Evolutionary conservation across 306 rosid species (phyloP).

Genomic region (Cyamopsis tetragonoloba): DNA sequence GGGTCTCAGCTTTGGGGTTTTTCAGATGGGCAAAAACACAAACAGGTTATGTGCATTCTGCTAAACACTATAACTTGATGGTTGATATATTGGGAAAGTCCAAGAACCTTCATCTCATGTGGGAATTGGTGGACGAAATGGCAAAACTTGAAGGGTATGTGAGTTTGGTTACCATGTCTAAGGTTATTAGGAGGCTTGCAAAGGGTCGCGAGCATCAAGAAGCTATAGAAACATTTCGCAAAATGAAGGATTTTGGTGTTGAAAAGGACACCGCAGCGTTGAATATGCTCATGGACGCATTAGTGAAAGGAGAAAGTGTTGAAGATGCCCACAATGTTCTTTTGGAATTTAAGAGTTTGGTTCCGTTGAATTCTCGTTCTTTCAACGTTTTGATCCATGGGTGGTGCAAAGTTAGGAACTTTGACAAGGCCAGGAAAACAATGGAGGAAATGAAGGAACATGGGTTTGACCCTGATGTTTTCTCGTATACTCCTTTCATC

Average conservation of each 20-base stretch:
- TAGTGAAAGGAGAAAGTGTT: constrained; percentile 59
- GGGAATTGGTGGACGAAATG: constrained; percentile 77
- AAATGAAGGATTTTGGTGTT: constrained; percentile 43
- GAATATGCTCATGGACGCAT: constrained; percentile 60
- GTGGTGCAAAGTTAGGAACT: constrained; percentile 61
- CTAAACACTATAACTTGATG: constrained; percentile 48
- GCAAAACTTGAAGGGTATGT: constrained; percentile 35
- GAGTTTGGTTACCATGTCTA: constrained; percentile 55
- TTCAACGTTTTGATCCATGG: constrained; percentile 79
- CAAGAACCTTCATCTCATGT: constrained; percentile 43
- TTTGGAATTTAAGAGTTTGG: constrained; percentile 47
- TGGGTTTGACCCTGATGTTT: constrained; percentile 53
- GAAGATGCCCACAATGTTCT: constrained; percentile 59
- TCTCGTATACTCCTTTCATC: constrained; percentile 54
- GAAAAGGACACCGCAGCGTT: constrained; percentile 42
- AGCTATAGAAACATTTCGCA: constrained; percentile 54
- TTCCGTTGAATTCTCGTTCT: constrained; percentile 37
- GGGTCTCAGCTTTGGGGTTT: constrained; percentile 64
- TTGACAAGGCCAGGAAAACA: constrained; percentile 49
- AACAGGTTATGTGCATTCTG: constrained; percentile 60
- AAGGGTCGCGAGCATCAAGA: constrained; percentile 43
- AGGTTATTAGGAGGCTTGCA: constrained; percentile 59
- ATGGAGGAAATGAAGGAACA: constrained; percentile 68
- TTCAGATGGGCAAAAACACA: constrained; percentile 77
- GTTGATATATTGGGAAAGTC: constrained; percentile 63